Evolutionary conservation across 805 yeast species (phyloP).

Genomic region (Candida endomychidarum): DNA sequence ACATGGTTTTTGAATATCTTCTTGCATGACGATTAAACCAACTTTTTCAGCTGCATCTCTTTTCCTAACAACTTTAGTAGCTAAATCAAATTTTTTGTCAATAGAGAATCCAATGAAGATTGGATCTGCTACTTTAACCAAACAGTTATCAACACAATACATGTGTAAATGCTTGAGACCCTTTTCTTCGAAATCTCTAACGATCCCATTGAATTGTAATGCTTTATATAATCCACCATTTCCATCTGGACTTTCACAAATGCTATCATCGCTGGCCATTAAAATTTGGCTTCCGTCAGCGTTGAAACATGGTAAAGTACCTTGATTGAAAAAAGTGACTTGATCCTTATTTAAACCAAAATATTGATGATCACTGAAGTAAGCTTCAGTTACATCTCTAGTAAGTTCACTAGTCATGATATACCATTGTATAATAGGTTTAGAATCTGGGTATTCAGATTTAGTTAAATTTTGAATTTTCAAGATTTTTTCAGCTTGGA

Average conservation of each 20-base stretch:
- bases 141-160: conserved; percentile 94
- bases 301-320: conserved; percentile 87
- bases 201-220: conserved; percentile 56
- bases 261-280: conserved; percentile 50
- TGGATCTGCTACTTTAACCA: conserved; percentile 94
- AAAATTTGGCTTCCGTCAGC: conserved; percentile 68
- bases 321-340: conserved; percentile 86
- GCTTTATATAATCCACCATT: conserved; percentile 97
- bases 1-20: conserved; percentile 61
- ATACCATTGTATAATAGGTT: conserved; percentile 67
- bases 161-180: conserved; percentile 89
- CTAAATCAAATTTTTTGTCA: conserved; percentile 62
- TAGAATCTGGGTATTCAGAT: conserved; percentile 23
- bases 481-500: conserved; percentile 84
- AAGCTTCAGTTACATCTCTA: conserved; percentile 67
- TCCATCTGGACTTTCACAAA: conserved; percentile 94
- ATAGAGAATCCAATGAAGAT: conserved; percentile 83
- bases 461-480: conserved; percentile 60
- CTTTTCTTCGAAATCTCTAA: conserved; percentile 63
- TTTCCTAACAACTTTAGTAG: conserved; percentile 94
- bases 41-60: conserved; percentile 85
- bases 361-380: conserved; percentile 57
- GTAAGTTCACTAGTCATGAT: conserved; percentile 96
- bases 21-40: conserved; percentile 81
- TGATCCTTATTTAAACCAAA: conserved; percentile 69